Evolutionary conservation across 2,329 filamentous ascomycete species (phyloP).

Genomic region (Penicillium griseofulvum): DNA sequence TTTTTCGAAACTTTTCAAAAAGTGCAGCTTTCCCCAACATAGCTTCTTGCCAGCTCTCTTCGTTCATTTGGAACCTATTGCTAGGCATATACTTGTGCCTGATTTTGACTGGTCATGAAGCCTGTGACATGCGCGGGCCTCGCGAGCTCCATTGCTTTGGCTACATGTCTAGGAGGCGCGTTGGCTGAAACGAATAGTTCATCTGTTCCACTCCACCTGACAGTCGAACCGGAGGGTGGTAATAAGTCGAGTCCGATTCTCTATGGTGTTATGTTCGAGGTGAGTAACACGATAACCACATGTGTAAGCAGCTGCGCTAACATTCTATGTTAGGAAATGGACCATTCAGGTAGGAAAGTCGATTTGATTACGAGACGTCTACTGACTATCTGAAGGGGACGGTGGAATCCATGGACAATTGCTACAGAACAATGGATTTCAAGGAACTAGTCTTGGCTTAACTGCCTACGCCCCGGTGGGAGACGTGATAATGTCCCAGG

Average conservation of each 20-base stretch:
- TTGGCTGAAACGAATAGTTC: neutral
- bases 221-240: constrained; percentile 25
- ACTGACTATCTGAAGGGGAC: constrained; percentile 21
- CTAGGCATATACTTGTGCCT: neutral
- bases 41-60: neutral
- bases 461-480: constrained; percentile 31
- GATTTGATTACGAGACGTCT: neutral
- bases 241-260: constrained; percentile 35
- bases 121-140: constrained; percentile 1
- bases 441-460: constrained; percentile 26
- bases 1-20: neutral
- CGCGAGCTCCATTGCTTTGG: neutral
- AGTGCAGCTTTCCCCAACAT: neutral
- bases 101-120: constrained; percentile 5
- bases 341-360: constrained; percentile 28
- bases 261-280: constrained; percentile 40
- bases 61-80: neutral
- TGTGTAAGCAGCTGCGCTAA: neutral
- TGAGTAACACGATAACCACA: constrained; percentile 6
- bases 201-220: constrained; percentile 24
- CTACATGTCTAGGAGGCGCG: neutral
- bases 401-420: constrained; percentile 36
- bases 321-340: constrained; percentile 29
- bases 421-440: constrained; percentile 37
- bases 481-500: constrained; percentile 25